Conservation (phyloP, 139 green algal genomes). For the Chara braunii region DNA sequence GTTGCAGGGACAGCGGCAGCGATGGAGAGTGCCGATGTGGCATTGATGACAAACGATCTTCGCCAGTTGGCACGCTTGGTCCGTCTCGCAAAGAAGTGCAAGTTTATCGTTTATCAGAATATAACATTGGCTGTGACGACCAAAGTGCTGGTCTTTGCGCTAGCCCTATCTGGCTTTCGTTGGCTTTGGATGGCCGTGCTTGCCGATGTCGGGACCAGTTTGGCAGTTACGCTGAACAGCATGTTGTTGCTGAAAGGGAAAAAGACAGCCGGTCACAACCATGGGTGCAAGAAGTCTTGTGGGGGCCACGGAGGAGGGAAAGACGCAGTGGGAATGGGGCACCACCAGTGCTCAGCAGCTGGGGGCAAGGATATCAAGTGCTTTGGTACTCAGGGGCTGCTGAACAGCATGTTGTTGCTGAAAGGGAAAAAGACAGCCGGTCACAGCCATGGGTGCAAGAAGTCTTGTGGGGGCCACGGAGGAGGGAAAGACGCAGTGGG, state of each 20-base stretch:
- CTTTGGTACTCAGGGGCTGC: neutral
- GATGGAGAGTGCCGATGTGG: conserved; percentile 62
- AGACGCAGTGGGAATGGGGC: neutral
- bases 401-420: conserved; percentile 49
- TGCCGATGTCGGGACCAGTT: conserved; percentile 52
- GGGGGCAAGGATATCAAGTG: neutral
- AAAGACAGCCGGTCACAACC: neutral
- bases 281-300: neutral
- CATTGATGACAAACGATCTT: conserved; percentile 65
- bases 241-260: conserved; percentile 48
- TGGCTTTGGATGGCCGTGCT: conserved; percentile 55
- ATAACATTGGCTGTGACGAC: conserved; percentile 41
- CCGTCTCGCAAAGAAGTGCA: conserved; percentile 28
- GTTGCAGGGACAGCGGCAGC: conserved; percentile 51
- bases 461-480: too few species aligned
- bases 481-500: too few species aligned
- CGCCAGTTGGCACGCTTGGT: conserved; percentile 43
- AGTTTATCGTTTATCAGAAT: conserved; percentile 19
- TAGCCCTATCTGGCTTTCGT: conserved; percentile 43
- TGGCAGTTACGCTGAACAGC: conserved; percentile 54
- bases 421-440: too few species aligned
- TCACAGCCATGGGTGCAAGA: too few species aligned
- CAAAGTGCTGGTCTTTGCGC: conserved; percentile 39
- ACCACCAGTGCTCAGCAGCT: neutral
- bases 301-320: neutral